Base-by-base conservation (phyloP, 1,139 yeast genomes). In the Magnusiomyces ingens region DNA sequence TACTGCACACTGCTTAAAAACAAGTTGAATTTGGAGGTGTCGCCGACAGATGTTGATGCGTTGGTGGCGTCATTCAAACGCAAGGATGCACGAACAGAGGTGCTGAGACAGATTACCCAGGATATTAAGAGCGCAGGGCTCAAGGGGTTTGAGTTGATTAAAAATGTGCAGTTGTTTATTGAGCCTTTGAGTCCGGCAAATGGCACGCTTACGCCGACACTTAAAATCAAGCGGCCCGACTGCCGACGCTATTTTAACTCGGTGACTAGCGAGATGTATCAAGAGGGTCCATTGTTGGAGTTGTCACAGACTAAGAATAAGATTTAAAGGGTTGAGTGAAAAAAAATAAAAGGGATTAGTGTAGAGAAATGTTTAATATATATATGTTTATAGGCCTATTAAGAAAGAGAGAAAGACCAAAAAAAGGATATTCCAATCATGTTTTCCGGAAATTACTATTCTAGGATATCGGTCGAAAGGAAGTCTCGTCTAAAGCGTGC, bases 161-260 rank as follows among this genome's bases (percentile, higher is more conserved):
- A 82, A 67, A 85, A 86, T 61, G 66, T 82, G 22, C 67, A 68
- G 45, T 72, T 84, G 52, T 81, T 74, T 41, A 65, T 84, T 51
- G 93, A 85, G 59, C 91, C 94, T 1, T 76, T 86, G 65, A 81
- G 77, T 35, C 69, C 80, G 37, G 85, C 78, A 48, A 79, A 81
- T 57, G 84, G 81, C 51, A 79, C 81, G 13, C 69, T 85, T 45
- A 86, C 95, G 3, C 94, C 94, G 45, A 85, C 95, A 1, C 70
- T 85, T 64, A 86, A 86, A 70, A 76, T 85, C 58, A 84, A 82
- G 70, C 74, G 95, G 62, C 77, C 79, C 8, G 71, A 75, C 45
- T 86, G 88, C 11, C 70, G 75, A 38, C 77, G 76, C 61, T 72
- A 71, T 60, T 85, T 81, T 67, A 71, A 71, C 52, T 61, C 67